These are phyloP conservation scores for Pestalotiopsis fici DNA, from an alignment of 2,329 filamentous ascomycete species.

Conservation along the genomic window DNA sequence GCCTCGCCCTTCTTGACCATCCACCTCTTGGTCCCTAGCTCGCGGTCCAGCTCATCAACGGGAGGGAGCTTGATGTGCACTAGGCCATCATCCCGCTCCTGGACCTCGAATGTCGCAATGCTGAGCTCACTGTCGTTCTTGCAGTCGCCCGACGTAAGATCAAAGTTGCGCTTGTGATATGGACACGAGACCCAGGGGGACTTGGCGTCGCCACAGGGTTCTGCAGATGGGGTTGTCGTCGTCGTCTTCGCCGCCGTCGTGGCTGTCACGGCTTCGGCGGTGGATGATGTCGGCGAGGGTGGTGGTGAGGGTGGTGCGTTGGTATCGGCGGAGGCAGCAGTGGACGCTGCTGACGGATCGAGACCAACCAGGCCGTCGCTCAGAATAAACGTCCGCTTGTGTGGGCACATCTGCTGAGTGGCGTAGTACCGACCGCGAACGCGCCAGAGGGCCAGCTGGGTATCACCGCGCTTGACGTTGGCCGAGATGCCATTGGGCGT, in stretches of 20 bases:
- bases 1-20: slow-evolving; percentile 72
- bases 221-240: slow-evolving; percentile 17
- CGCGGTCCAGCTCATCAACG: slow-evolving; percentile 75
- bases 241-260: slow-evolving; percentile 15
- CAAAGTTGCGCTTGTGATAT: slow-evolving; percentile 87
- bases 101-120: slow-evolving; percentile 79
- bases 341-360: slow-evolving; percentile 22
- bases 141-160: slow-evolving; percentile 72
- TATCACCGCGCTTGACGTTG: slow-evolving; percentile 83
- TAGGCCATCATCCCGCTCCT: slow-evolving; percentile 72
- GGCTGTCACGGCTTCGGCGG: slow-evolving; percentile 12
- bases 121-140: slow-evolving; percentile 73
- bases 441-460: slow-evolving; percentile 85
- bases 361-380: slow-evolving; percentile 83
- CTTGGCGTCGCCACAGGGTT: slow-evolving; percentile 15
- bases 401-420: slow-evolving; percentile 92
- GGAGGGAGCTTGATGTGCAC: slow-evolving; percentile 81
- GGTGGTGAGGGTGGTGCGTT: slow-evolving; percentile 33
- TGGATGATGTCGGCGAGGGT: slow-evolving; percentile 8
- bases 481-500: slow-evolving; percentile 73
- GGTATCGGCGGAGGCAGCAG: slow-evolving; percentile 13
- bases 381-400: slow-evolving; percentile 88
- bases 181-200: slow-evolving; percentile 83
- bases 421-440: slow-evolving; percentile 80
- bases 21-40: slow-evolving; percentile 78